Evolutionary conservation across 257 asterid species (phyloP), one percentile per base, ranked within the genome.

Genomic region (Capsicum rhomboideum): DNA sequence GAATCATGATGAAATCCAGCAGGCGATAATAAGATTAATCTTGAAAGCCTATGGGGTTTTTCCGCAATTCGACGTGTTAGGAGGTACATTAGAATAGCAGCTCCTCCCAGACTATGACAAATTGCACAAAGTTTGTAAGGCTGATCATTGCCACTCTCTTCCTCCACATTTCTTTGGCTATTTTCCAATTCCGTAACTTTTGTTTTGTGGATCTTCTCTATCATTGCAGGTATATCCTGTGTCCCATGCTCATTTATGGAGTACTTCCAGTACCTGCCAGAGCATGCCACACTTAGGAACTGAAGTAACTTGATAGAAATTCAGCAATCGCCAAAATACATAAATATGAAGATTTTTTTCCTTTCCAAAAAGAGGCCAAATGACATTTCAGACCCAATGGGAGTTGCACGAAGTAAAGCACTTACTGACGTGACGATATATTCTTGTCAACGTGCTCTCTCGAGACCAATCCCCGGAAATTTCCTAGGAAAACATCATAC

Each of bases 31-130:
- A 97, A 91, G 87, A 95, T 97, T 88, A 95, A 88, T 86, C 99
- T 86, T 9, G 99, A 93, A 50, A 97, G 93, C 77, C 98, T 88
- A 53, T 97, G 99, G 83, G 98, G 97, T 86, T 92, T 95, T 84
- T 89, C 95, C 80, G 90, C 94, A 2, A 97, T 87, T 83, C 90
- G 88, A 21, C 95, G 94, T 18, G 97, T 95, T 74, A 97, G 84
- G 17, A 90, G 79, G 46, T 97, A 95, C 89, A 95, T 97, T 78
- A 97, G 68, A 63, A 95, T 91, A 31, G 92, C 98, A 46, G 99
- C 99, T 84, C 99, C 99, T 31, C 98, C 99, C 34, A 97, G 91
- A 91, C 99, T 97, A 89, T 97, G 99, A 86, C 97, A 93, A 81
- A 97, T 87, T 53, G 98, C 93, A 83, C 98, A 91, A 12, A 93